Evolutionary conservation across 441 rosid genomes (phyloP).

Genomic region (Isatis lusitanica): DNA sequence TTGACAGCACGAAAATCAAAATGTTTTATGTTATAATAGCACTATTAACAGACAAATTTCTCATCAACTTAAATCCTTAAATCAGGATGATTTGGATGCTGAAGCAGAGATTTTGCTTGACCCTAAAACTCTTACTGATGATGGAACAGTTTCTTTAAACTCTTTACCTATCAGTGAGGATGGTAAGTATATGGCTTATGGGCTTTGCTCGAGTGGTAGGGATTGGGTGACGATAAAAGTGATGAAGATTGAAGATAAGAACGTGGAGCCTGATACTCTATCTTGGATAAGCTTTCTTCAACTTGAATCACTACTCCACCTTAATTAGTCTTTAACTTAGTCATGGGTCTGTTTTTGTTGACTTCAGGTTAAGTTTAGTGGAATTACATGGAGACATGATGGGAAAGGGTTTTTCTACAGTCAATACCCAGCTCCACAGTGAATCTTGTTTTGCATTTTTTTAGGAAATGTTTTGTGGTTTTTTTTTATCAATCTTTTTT

Average conservation of each 20-base stretch:
- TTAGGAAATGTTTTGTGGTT: too few relatives aligned
- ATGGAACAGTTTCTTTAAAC: slow-evolving; percentile 73
- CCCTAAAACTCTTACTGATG: slow-evolving; percentile 77
- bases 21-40: neutral
- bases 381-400: slow-evolving; percentile 85
- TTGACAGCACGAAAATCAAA: neutral
- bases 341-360: neutral
- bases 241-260: slow-evolving; percentile 62
- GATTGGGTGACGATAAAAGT: slow-evolving; percentile 83
- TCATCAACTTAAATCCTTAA: neutral
- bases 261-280: slow-evolving; percentile 65
- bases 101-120: slow-evolving; percentile 74
- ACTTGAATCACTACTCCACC: neutral
- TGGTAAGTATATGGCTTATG: slow-evolving; percentile 71
- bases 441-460: slow-evolving; percentile 35
- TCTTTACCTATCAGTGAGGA: slow-evolving; percentile 62
- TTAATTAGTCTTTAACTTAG: neutral
- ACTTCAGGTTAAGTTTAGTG: slow-evolving; percentile 69
- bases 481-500: neutral
- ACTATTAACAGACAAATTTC: neutral
- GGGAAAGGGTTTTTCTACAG: slow-evolving; percentile 81
- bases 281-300: slow-evolving; percentile 61
- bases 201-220: slow-evolving; percentile 84
- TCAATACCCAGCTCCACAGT: slow-evolving; percentile 84
- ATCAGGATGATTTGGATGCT: slow-evolving; percentile 70